Evolutionary conservation across 257 asterid genomes (phyloP).

Genomic region (Parsonsia alboflavescens): DNA sequence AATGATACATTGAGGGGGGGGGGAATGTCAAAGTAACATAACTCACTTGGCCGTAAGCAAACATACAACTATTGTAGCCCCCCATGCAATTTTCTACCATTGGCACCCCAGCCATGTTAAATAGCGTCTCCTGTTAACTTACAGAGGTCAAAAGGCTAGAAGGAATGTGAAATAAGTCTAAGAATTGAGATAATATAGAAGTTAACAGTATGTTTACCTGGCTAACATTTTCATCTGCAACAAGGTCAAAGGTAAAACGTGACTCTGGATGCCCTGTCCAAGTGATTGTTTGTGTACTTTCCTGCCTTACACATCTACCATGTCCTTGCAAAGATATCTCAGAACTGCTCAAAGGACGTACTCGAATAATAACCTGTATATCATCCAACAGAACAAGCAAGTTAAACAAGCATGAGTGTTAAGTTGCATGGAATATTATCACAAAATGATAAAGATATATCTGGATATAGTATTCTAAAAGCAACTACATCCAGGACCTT

Average conservation of each 20-base stretch:
- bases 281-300: constrained; percentile 76
- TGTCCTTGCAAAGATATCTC: constrained; percentile 79
- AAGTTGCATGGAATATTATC: background rate
- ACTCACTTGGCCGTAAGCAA: constrained; percentile 97
- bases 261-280: constrained; percentile 92
- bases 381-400: constrained; percentile 8
- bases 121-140: constrained; percentile 72
- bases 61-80: constrained; percentile 98
- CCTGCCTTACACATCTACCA: constrained; percentile 74
- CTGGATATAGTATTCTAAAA: background rate
- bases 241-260: constrained; percentile 76
- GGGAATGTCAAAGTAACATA: background rate
- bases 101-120: constrained; percentile 83
- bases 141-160: constrained; percentile 14
- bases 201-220: constrained; percentile 47
- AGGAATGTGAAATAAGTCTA: background rate
- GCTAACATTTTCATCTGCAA: constrained; percentile 89
- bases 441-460: background rate
- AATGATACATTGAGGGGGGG: too few relatives aligned
- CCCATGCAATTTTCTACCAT: constrained; percentile 97
- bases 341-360: constrained; percentile 72
- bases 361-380: constrained; percentile 73
- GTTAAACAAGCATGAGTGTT: background rate
- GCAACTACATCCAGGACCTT: background rate
- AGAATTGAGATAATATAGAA: background rate